Evolutionary conservation across 805 yeast species (phyloP), one percentile per base, ranked within the genome.

Genomic region (Ogataea dorogensis): DNA sequence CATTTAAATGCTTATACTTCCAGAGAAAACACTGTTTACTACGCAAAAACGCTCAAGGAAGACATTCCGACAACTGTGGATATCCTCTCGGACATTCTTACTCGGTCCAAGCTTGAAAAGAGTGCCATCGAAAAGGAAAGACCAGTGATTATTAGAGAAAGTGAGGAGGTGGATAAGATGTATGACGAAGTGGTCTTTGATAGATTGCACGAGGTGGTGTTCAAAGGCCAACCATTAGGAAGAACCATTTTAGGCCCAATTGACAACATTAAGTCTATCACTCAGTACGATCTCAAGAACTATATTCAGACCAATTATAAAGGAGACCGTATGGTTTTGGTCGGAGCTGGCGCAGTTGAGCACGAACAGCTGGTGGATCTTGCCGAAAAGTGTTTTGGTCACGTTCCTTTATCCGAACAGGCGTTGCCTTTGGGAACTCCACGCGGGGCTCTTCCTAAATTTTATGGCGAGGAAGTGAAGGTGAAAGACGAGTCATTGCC

Each of bases 1-100:
- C 98, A 93, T 65, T 75, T 93, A 54, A 93, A 94, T 59, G 98
- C 98, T n/a, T 93, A 93, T 68, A 93, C 98, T 2, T 87, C 96
- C 14, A 77, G 99, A 56, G 99, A 93, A 58, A 89, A 88, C 64
- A 93, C 99, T 1, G 98, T 91, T 7, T 93, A 89, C 63, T 93
- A 88, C 63, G 95, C 98, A 31, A 88, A 87, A 63, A 77, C 97
- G 19, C 68, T 89, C 40, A 73, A 78, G 49, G 71, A 71, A 21
- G 96, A 94, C 56, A 80, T 94, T 28, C 85, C 89, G 43, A 77
- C 78, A 54, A 80, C 95, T 15, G 86, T 93, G 18, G 95, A 88
- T 56, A 86, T 93, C 27, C 67, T 93, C 38, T 73, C 93, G 44
- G 99, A 93, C 59, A 85, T 93, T 49, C 70, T 94, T 47, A 91